These are phyloP conservation scores for Erigeron canadensis DNA, from an alignment of 129 eudicot species.

Conservation along the genomic window DNA sequence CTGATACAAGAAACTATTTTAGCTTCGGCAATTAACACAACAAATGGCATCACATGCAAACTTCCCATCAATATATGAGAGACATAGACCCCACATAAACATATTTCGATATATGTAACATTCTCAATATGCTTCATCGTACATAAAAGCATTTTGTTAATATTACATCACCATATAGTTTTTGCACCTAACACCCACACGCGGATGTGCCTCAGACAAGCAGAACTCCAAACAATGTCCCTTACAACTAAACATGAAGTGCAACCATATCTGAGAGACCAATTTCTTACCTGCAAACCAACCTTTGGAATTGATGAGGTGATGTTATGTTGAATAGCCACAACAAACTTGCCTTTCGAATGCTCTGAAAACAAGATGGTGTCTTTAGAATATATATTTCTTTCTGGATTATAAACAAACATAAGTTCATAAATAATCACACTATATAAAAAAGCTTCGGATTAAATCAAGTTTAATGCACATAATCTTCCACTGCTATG, in stretches of 20 bases:
- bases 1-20: slow-evolving; percentile 33
- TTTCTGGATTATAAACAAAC: no score
- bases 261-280: not conserved
- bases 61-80: not conserved
- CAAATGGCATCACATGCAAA: not conserved
- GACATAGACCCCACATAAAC: not conserved
- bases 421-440: no score
- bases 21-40: not conserved
- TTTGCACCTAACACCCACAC: slow-evolving; percentile 1
- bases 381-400: not conserved
- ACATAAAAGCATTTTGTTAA: not conserved
- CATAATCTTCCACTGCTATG: no score
- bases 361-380: slow-evolving; percentile 42
- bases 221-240: not conserved
- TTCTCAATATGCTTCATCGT: no score
- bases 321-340: slow-evolving; percentile 72
- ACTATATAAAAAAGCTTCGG: no score
- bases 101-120: not conserved
- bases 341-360: slow-evolving; percentile 33
- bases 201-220: not conserved
- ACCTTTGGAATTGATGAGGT: slow-evolving; percentile 85
- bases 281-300: slow-evolving; percentile 80
- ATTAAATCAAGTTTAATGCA: no score
- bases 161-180: not conserved
- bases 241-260: not conserved